Percentiles rank a stretch among this genome's conserved stretches.
These are phyloP conservation scores for Annona cherimola DNA, from an alignment of 164 flowering plant genomes.

Conservation along the genomic window DNA sequence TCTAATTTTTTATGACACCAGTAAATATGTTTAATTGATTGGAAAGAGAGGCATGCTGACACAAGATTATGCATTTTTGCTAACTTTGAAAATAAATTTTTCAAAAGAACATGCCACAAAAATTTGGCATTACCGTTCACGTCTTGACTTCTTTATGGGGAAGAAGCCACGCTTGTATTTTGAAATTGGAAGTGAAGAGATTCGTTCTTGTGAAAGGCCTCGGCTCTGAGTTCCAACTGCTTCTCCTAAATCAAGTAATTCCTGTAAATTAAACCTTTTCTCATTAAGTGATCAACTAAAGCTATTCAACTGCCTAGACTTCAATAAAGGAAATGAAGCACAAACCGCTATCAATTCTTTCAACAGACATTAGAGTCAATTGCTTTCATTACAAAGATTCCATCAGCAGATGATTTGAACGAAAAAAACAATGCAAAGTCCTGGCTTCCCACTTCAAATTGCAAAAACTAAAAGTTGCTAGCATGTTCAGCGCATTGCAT, in stretches of 20 bases:
- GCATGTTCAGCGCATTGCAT: too few relatives aligned
- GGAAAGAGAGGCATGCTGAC: not conserved
- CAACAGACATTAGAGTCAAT: too few relatives aligned
- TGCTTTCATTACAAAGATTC: too few relatives aligned
- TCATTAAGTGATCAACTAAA: not conserved
- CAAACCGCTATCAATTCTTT: too few relatives aligned
- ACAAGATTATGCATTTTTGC: not conserved
- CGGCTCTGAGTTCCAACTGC: constrained; percentile 87
- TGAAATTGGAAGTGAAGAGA: constrained; percentile 66
- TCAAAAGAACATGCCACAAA: not conserved
- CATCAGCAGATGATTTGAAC: too few relatives aligned
- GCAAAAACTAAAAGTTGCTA: too few relatives aligned
- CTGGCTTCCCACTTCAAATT: too few relatives aligned
- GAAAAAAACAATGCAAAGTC: too few relatives aligned
- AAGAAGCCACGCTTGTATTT: constrained; percentile 75
- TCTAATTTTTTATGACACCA: not conserved
- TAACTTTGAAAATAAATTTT: too few relatives aligned
- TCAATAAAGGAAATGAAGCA: too few relatives aligned
- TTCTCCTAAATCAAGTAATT: constrained; percentile 88
- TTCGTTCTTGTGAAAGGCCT: constrained; percentile 79
- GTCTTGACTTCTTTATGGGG: constrained; percentile 52
- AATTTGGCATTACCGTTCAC: constrained; percentile 53
- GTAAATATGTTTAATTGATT: not conserved
- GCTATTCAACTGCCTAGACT: not conserved
- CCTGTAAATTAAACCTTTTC: constrained; percentile 36